Base-by-base conservation (phyloP, 1,284 basidiomycete genomes). In the Microbotryomycetes sp. region DNA sequence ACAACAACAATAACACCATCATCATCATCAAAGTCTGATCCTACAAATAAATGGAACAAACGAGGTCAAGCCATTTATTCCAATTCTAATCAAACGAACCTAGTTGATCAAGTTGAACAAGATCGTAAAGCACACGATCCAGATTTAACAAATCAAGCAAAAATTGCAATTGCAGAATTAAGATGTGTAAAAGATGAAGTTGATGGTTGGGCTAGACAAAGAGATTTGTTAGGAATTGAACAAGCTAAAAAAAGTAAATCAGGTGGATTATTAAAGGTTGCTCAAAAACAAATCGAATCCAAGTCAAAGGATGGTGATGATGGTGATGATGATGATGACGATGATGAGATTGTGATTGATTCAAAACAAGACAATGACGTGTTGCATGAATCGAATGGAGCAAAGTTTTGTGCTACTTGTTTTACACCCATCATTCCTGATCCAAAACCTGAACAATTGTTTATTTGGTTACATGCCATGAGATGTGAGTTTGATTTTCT, bases 391-490 rank as follows among this genome's bases (percentile, higher is more conserved):
- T 56, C 54, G 12, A 58, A 58, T 2, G 29, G 26, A 4, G 57
- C 60, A 53, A 49, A 72, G 76, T 90, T 87, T 74, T 97, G 92
- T 74, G 78, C 82, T 0, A 87, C 90, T 72, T 97, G 92, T 74
- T 94, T 88, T 75, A 80, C 93, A 30, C 92, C 92, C 16, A 77
- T 96, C 9, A 84, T 92, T 58, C 89, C 90, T 7, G 92, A 97
- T 76, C 92, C 92, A 1, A 84, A 84, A 72, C 90, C 91, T 2
- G 89, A 92, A 74, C 85, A 84, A 63, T 78, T 96, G 61, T 96
- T 91, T 76, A 97, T 97, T 68, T 97, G 92, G 78, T 78, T 97
- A 70, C 92, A 97, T 74, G 92, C 92, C 14, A 77, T 89, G 70
- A 81, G 83, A 70, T 96, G 62, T 65, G 28, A 32, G 67, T 56